A percentile compares a stretch with the other conserved stretches of the same genome.
Conservation (phyloP, 768 basidiomycete species). For the Agaricus bisporus region DNA sequence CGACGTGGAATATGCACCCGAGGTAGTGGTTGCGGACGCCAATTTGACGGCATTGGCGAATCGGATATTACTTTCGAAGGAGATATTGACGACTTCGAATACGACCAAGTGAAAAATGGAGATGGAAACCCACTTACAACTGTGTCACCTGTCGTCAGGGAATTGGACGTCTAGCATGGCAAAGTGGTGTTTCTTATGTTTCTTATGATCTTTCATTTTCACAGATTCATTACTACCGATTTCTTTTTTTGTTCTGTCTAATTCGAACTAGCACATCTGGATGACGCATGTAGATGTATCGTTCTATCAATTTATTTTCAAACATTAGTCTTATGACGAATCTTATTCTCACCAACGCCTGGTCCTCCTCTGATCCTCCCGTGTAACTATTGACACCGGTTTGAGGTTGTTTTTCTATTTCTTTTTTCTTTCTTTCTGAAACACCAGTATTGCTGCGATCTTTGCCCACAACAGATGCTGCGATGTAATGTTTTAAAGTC, state of each 20-base stretch:
- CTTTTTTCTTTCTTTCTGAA: background rate
- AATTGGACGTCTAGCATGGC: background rate
- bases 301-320: background rate
- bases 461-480: background rate
- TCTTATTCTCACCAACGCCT: too few species aligned
- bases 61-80: slow-evolving; percentile 72
- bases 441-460: background rate
- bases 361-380: too few species aligned
- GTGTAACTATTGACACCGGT: too few species aligned
- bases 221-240: too few species aligned
- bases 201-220: background rate
- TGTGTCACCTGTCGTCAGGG: background rate
- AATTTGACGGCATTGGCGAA: slow-evolving; percentile 83
- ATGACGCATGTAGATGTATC: background rate
- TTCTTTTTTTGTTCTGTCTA: too few species aligned
- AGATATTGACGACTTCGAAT: slow-evolving; percentile 11
- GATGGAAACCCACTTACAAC: background rate
- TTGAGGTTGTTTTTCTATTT: background rate
- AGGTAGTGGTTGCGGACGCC: slow-evolving; percentile 91
- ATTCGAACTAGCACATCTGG: background rate
- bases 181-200: background rate
- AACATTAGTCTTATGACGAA: background rate
- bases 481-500: background rate
- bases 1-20: slow-evolving; percentile 80
- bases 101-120: slow-evolving; percentile 1